Base-by-base conservation (phyloP, 2,329 filamentous ascomycete species). In the Colletotrichum higginsianum region DNA sequence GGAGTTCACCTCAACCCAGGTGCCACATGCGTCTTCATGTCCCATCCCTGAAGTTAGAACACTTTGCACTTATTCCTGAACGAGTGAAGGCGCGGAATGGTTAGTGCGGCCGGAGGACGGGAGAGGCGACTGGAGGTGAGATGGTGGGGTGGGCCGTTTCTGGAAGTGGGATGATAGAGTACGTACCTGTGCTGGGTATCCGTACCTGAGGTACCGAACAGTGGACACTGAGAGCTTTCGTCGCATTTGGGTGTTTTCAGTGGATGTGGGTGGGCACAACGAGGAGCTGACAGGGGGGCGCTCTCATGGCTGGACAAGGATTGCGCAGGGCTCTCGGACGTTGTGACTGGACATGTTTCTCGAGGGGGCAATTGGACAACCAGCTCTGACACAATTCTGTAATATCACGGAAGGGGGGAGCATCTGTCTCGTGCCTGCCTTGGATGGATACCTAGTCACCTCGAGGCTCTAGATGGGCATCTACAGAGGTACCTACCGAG, bases 301-400 rank as follows among this genome's bases (percentile, higher is more conserved):
- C n/a, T 55, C 69, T 70, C 65, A 72, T 70, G 66, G 69, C 69
- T 21, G 38, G 30, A 40, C 69, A 72, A 66, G 69, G 69, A 65
- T 72, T 26, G 38, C 44, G 61, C 57, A 69, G 66, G 53, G 46
- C 52, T 61, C 66, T 69, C 60, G 55, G 66, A 61, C 66, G 57
- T 71, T 55, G 26, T 67, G 46, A 67, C 57, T 71, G 68, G 68
- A 38, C 52, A 71, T 67, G 68, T 71, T 71, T 71, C 68, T 71
- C 16, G 47, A 70, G 62, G 67, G 62, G 46, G 21, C 15, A 42
- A 23, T 26, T 57, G n/a, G 46, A 30, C 21, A 23, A 52, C 23
- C 44, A 12, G 47, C 64, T 44, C 56, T 38, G 65, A 61, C 57
- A 61, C 47, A 23, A 21, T 47, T 35, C 12, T 12, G 46, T 49